These are phyloP conservation scores for Epichloe typhina DNA, from an alignment of 2,329 filamentous ascomycete species.

Conservation along the genomic window DNA sequence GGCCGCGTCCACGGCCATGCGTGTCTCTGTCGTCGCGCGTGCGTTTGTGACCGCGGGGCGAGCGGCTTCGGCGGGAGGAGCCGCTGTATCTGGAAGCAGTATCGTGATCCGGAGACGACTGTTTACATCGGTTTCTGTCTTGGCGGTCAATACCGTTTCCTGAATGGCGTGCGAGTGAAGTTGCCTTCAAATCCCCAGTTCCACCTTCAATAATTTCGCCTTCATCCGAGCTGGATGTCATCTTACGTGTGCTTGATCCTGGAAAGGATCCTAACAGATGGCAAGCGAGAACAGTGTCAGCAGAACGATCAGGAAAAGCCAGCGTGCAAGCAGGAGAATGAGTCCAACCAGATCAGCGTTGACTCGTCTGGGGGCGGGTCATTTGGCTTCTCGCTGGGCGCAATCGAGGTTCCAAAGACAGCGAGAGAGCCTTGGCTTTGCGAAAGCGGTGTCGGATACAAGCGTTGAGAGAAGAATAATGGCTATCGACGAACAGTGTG, in stretches of 20 bases:
- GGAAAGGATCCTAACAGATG: constrained; percentile 4
- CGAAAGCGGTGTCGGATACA: background rate
- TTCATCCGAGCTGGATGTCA: constrained; percentile 59
- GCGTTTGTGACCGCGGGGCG: constrained; percentile 56
- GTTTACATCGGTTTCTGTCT: constrained; percentile 62
- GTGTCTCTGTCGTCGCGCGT: constrained; percentile 48
- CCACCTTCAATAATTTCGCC: constrained; percentile 73
- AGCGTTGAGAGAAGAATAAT: background rate
- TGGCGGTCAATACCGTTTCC: constrained; percentile 82
- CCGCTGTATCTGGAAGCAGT: constrained; percentile 28
- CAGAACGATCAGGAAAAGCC: constrained; percentile 16
- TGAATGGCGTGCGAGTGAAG: constrained; percentile 65
- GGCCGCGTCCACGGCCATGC: constrained; percentile 28
- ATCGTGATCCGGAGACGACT: constrained; percentile 43
- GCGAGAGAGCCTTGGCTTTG: background rate
- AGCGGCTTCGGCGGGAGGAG: constrained; percentile 36
- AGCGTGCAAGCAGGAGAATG: constrained; percentile 21
- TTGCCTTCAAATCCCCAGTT: constrained; percentile 62
- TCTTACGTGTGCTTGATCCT: constrained; percentile 12
- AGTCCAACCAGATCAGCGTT: constrained; percentile 30
- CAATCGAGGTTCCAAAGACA: background rate
- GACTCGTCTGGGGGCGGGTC: constrained; percentile 22
- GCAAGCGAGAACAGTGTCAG: constrained; percentile 19
- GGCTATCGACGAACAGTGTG: background rate
- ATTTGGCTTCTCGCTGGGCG: constrained; percentile 9